phyloP scores from a whole-genome alignment of 169 alveolate species.

The Cyclospora cayetanensis region DNA sequence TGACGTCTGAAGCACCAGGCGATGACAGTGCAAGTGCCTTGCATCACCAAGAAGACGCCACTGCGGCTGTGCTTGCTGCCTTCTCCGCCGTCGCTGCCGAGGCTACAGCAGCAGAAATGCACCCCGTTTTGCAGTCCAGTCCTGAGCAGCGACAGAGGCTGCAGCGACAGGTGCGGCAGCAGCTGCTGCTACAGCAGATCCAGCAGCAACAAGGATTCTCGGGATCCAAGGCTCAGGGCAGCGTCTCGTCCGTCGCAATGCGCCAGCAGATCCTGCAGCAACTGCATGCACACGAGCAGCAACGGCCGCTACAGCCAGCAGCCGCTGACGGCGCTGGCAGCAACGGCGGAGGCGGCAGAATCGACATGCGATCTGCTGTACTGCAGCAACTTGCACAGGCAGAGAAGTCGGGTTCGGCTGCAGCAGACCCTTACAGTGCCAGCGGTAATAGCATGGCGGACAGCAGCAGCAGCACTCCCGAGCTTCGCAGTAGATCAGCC shows the following conservation, averaged over 20 bases:
- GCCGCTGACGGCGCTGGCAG: not conserved
- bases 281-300: constrained; percentile 4
- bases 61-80: not conserved
- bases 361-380: constrained; percentile 42
- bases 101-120: constrained; percentile 11
- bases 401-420: not conserved
- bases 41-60: not conserved
- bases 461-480: constrained; percentile 45
- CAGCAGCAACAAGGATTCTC: constrained; percentile 25
- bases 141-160: constrained; percentile 41
- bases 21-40: not conserved
- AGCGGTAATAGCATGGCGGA: not conserved
- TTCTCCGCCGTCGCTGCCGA: constrained; percentile 28
- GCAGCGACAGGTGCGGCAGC: constrained; percentile 53
- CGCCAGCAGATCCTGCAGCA: constrained; percentile 42
- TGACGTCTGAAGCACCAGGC: not conserved
- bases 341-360: not conserved
- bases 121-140: constrained; percentile 29
- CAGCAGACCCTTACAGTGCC: not conserved
- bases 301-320: not conserved
- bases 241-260: not conserved
- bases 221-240: not conserved
- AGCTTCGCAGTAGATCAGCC: constrained; percentile 45
- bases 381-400: constrained; percentile 51
- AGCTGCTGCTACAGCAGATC: constrained; percentile 44